Evolutionary conservation across 805 yeast species (phyloP).

Genomic region (Lipomyces kockii): DNA sequence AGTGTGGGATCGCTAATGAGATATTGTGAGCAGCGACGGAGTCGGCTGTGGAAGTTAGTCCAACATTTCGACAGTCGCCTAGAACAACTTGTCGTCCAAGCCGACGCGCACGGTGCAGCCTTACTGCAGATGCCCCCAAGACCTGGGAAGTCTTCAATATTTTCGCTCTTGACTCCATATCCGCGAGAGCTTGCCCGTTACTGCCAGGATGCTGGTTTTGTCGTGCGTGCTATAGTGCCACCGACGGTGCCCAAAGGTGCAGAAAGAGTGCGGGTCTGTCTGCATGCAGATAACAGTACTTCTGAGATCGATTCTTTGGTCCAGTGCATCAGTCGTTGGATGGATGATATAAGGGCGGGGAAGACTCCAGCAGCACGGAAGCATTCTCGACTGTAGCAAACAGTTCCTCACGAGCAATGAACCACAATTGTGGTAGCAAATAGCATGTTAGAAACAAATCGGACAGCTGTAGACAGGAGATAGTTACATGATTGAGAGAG

Average conservation of each 20-base stretch:
- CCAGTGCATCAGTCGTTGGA: slow-evolving; percentile 3
- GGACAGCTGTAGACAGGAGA: too few species aligned
- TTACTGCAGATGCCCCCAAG: slow-evolving; percentile 7
- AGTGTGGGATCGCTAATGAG: background rate
- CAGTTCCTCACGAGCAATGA: background rate
- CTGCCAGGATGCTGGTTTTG: slow-evolving; percentile 37
- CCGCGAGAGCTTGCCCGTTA: slow-evolving; percentile 35
- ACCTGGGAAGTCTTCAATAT: slow-evolving; percentile 21
- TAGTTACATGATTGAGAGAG: too few species aligned
- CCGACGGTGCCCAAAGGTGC: slow-evolving; percentile 41
- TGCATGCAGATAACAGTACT: slow-evolving; percentile 36
- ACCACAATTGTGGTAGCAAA: too few species aligned
- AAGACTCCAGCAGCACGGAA: background rate
- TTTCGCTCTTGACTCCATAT: slow-evolving; percentile 24
- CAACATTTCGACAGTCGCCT: slow-evolving; percentile 6
- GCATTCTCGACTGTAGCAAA: background rate
- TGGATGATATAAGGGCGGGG: background rate
- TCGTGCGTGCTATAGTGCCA: slow-evolving; percentile 39
- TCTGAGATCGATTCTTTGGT: slow-evolving; percentile 6
- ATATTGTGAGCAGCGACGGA: background rate
- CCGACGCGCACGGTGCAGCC: background rate
- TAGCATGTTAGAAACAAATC: too few species aligned
- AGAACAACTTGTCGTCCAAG: background rate
- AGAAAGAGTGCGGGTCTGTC: slow-evolving; percentile 39
- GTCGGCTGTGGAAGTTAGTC: slow-evolving; percentile 10